Percentiles rank a stretch among this genome's conserved stretches.
phyloP scores from a whole-genome alignment of 2,329 filamentous ascomycete genomes.

The Aureobasidium leucospermi region DNA sequence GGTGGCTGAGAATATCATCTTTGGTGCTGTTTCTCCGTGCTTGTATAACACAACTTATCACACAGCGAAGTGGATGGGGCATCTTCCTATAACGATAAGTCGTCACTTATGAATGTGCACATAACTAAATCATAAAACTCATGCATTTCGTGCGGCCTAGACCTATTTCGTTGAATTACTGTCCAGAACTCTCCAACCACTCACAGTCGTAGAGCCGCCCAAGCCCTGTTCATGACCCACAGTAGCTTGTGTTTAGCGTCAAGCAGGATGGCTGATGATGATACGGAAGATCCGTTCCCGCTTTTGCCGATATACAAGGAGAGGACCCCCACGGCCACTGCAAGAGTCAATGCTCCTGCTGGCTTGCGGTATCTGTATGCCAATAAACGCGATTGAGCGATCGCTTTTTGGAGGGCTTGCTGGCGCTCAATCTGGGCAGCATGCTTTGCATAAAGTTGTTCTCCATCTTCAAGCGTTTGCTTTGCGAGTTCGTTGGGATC shows the following conservation, averaged over 20 bases:
- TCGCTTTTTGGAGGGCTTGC: conserved; percentile 49
- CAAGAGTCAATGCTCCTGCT: conserved; percentile 43
- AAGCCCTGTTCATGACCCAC: background rate
- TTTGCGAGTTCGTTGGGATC: conserved; percentile 41
- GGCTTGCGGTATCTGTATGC: conserved; percentile 61
- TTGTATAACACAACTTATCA: too few relatives aligned
- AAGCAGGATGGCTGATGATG: background rate
- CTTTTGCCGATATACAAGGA: conserved; percentile 56
- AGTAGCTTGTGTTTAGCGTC: background rate
- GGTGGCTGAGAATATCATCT: too few relatives aligned
- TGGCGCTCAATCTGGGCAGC: conserved; percentile 61
- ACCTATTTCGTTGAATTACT: background rate
- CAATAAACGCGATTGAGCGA: conserved; percentile 31
- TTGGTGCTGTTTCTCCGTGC: too few relatives aligned
- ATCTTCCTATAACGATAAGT: background rate
- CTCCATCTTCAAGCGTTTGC: conserved; percentile 60
- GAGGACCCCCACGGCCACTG: conserved; percentile 59
- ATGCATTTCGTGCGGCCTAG: background rate
- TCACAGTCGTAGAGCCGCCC: background rate
- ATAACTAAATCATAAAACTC: background rate
- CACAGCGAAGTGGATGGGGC: too few relatives aligned
- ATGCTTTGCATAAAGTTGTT: conserved; percentile 62
- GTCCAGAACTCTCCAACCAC: background rate
- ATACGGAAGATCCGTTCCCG: background rate
- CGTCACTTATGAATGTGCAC: background rate